These are phyloP conservation scores for Sporormia fimetaria DNA, from an alignment of 495 filamentous ascomycete genomes.

Conservation along the genomic window DNA sequence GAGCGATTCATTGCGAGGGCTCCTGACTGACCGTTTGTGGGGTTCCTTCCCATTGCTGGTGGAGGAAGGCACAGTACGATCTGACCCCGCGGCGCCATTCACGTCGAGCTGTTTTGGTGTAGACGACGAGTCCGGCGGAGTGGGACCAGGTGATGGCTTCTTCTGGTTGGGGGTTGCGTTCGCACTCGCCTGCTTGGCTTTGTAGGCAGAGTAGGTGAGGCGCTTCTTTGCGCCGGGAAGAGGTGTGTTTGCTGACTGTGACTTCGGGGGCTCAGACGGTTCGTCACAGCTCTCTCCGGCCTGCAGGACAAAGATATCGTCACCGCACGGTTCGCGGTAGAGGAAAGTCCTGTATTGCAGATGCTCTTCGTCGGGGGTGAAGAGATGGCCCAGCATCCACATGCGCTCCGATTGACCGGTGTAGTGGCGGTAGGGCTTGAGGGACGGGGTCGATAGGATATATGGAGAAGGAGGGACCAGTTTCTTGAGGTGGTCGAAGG, in stretches of 20 bases:
- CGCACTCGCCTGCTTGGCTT: slow-evolving; percentile 25
- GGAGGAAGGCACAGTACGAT: too few species aligned
- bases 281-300: slow-evolving; percentile 13
- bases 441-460: slow-evolving; percentile 19
- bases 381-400: slow-evolving; percentile 24
- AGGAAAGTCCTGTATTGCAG: slow-evolving; percentile 27
- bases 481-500: slow-evolving; percentile 22
- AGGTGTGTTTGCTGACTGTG: slow-evolving; percentile 5
- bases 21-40: background rate
- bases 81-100: too few species aligned
- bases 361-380: slow-evolving; percentile 20
- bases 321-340: slow-evolving; percentile 25
- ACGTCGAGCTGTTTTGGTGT: too few species aligned
- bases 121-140: slow-evolving; percentile 5
- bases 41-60: too few species aligned
- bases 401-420: slow-evolving; percentile 8
- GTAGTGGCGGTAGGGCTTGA: slow-evolving; percentile 16
- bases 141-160: slow-evolving; percentile 16
- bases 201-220: slow-evolving; percentile 26
- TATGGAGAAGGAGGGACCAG: slow-evolving; percentile 24
- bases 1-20: background rate
- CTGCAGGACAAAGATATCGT: slow-evolving; percentile 18
- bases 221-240: slow-evolving; percentile 24
- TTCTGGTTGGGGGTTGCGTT: slow-evolving; percentile 14
- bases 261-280: slow-evolving; percentile 7